These are phyloP conservation scores for Orbilia javanica DNA, from an alignment of 2,329 filamentous ascomycete genomes.

Conservation along the genomic window DNA sequence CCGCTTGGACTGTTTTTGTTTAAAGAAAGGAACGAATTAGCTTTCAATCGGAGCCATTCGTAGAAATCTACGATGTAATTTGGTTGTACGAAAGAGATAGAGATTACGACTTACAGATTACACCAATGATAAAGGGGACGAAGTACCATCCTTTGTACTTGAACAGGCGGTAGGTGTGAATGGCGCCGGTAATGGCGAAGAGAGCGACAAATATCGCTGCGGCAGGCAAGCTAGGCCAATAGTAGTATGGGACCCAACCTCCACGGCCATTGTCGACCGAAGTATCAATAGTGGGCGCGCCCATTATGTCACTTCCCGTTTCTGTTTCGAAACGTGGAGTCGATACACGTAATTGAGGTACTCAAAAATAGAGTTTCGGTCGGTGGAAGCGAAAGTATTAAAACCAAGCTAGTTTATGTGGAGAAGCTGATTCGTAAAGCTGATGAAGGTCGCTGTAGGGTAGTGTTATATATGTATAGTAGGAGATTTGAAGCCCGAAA, in stretches of 20 bases:
- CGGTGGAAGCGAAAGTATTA: background rate
- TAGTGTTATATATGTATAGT: background rate
- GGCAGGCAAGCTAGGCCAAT: conserved; percentile 67
- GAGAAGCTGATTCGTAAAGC: background rate
- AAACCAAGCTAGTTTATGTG: background rate
- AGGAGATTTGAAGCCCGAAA: background rate
- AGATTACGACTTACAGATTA: conserved; percentile 67
- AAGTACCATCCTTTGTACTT: conserved; percentile 69
- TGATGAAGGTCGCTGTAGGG: background rate
- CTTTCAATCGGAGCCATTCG: background rate
- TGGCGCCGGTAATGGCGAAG: conserved; percentile 66
- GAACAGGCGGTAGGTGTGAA: conserved; percentile 66
- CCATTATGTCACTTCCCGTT: background rate
- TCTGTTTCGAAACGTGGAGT: background rate
- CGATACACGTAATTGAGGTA: background rate
- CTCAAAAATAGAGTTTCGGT: background rate
- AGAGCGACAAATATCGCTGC: conserved; percentile 68
- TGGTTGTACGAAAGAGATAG: conserved; percentile 3
- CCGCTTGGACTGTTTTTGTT: conserved; percentile 66
- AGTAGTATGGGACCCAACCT: conserved; percentile 60
- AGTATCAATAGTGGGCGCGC: conserved; percentile 22
- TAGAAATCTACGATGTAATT: background rate
- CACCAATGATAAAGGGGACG: conserved; percentile 67
- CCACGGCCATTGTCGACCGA: conserved; percentile 17
- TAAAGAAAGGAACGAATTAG: conserved; percentile 52